A percentile compares a stretch with the other conserved stretches of the same genome.
Conservation (phyloP, 108 stramenopile genomes). For the Conticribra guillardii region DNA sequence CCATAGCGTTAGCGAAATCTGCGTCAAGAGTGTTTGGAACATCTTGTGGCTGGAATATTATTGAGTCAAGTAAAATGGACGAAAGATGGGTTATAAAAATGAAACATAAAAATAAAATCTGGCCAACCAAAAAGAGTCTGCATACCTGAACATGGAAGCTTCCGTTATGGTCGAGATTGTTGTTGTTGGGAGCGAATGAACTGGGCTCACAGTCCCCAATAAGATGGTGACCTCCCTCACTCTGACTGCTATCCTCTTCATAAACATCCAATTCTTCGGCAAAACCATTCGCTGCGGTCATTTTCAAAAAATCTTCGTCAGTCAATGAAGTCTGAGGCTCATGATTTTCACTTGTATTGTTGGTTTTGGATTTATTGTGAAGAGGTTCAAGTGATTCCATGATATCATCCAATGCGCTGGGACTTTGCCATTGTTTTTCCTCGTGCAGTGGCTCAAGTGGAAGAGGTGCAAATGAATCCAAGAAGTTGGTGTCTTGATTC, state of each 20-base stretch:
- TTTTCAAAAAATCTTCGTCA: background rate
- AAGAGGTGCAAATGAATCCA: background rate
- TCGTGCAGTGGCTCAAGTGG: slow-evolving; percentile 2
- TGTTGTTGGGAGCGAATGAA: background rate
- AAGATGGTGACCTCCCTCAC: background rate
- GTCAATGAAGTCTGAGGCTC: background rate
- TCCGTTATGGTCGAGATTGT: no score
- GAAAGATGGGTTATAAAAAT: background rate
- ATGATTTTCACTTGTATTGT: background rate
- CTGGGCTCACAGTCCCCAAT: background rate
- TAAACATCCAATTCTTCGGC: background rate
- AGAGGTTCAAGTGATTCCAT: background rate
- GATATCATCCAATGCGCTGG: background rate
- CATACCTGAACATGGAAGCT: background rate
- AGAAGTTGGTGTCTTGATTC: slow-evolving; percentile 2
- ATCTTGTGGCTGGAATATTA: background rate
- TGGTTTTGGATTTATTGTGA: background rate
- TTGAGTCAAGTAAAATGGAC: background rate
- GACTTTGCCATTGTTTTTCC: background rate
- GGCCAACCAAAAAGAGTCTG: background rate
- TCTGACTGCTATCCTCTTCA: background rate
- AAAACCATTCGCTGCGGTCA: background rate
- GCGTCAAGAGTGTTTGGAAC: background rate
- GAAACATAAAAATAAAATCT: background rate
- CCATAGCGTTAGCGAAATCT: background rate